Evolutionary conservation across 352 stramenopile genomes (phyloP).

Genomic region (Phytophthora sansomeana): DNA sequence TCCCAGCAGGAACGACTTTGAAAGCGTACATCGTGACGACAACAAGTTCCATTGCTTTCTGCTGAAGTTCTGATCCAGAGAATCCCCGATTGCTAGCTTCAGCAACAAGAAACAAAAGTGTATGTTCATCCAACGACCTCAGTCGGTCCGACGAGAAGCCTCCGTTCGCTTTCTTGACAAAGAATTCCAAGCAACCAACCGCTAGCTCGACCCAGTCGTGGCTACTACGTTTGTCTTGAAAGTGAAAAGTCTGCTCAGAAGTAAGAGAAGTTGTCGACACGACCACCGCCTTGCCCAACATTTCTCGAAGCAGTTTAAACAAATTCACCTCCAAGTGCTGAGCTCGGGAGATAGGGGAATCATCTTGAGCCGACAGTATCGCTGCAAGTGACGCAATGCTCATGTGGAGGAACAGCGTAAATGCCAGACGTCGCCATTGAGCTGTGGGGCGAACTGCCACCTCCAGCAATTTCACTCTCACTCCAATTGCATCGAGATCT

Average conservation of each 20-base stretch:
- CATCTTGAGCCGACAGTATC: conserved; percentile 20
- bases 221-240: neutral
- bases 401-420: conserved; percentile 46
- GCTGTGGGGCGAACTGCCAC: conserved; percentile 45
- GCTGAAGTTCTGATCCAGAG: conserved; percentile 13
- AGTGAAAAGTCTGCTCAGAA: neutral
- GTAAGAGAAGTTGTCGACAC: conserved; percentile 36
- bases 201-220: conserved; percentile 42
- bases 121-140: conserved; percentile 35
- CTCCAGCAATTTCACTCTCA: conserved; percentile 52
- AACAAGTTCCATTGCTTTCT: conserved; percentile 36
- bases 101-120: conserved; percentile 42
- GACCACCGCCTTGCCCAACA: conserved; percentile 53
- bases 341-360: conserved; percentile 1
- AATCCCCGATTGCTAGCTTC: conserved; percentile 27
- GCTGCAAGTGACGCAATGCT: conserved; percentile 30
- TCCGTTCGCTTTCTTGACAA: conserved; percentile 40
- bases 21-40: conserved; percentile 39
- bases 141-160: conserved; percentile 42
- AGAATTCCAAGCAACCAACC: conserved; percentile 43
- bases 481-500: conserved; percentile 27
- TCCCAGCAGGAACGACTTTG: conserved; percentile 20
- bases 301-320: conserved; percentile 56
- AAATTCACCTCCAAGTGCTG: conserved; percentile 36
- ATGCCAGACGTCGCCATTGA: conserved; percentile 48